These are phyloP conservation scores for Globisporangium viniferum DNA, from an alignment of 352 stramenopile species.

Conservation along the genomic window DNA sequence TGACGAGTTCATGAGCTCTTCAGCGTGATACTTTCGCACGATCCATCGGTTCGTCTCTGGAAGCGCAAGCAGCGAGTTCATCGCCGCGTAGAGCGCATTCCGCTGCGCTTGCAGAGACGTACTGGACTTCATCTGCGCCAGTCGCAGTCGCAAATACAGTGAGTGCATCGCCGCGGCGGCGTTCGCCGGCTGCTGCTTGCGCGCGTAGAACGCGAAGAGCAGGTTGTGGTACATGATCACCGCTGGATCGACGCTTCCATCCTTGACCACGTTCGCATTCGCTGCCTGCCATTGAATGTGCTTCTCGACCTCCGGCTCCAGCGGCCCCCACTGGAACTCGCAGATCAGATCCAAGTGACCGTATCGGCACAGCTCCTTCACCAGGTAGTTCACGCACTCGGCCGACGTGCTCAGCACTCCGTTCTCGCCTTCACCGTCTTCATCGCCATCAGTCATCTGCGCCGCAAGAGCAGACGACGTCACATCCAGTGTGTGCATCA, in stretches of 20 bases:
- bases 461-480: slow-evolving; percentile 21
- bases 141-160: slow-evolving; percentile 45
- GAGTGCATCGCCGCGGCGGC: slow-evolving; percentile 58
- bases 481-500: slow-evolving; percentile 65
- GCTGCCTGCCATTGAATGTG: slow-evolving; percentile 73
- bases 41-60: slow-evolving; percentile 56
- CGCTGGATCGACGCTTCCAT: slow-evolving; percentile 30
- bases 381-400: slow-evolving; percentile 70
- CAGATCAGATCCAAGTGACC: slow-evolving; percentile 66
- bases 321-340: slow-evolving; percentile 62
- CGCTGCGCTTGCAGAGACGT: slow-evolving; percentile 48
- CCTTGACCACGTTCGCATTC: slow-evolving; percentile 53
- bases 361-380: slow-evolving; percentile 70
- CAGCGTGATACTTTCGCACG: slow-evolving; percentile 64
- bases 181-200: slow-evolving; percentile 60
- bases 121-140: slow-evolving; percentile 36
- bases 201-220: slow-evolving; percentile 66
- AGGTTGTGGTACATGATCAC: slow-evolving; percentile 64
- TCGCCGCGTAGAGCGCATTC: slow-evolving; percentile 55
- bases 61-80: slow-evolving; percentile 38
- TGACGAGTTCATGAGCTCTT: slow-evolving; percentile 35
- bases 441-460: slow-evolving; percentile 12
- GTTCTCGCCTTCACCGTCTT: slow-evolving; percentile 9
- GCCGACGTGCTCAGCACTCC: slow-evolving; percentile 33
- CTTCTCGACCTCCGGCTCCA: slow-evolving; percentile 63